Evolutionary conservation across 2,329 filamentous ascomycete genomes (phyloP).

Genomic region (Fusarium metavorans): DNA sequence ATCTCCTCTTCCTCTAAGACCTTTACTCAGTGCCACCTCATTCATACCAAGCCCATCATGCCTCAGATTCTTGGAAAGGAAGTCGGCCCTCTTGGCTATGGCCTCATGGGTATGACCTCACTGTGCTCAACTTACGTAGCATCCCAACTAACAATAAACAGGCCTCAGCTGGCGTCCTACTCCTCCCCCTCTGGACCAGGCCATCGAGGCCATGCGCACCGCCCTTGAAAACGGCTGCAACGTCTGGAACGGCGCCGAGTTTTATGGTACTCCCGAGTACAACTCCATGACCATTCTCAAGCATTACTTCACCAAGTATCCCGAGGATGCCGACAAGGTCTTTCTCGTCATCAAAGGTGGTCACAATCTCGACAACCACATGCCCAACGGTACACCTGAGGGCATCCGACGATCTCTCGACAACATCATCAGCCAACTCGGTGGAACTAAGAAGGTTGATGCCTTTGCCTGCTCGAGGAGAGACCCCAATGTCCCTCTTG

Average conservation of each 20-base stretch:
- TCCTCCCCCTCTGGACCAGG: slow-evolving; percentile 58
- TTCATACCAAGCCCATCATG: slow-evolving; percentile 23
- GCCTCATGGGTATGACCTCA: slow-evolving; percentile 62
- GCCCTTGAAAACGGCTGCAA: slow-evolving; percentile 59
- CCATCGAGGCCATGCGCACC: slow-evolving; percentile 67
- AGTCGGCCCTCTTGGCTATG: slow-evolving; percentile 64
- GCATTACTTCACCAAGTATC: slow-evolving; percentile 72
- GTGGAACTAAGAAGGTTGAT: slow-evolving; percentile 71
- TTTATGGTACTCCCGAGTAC: slow-evolving; percentile 71
- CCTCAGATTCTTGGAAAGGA: slow-evolving; percentile 54
- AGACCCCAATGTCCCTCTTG: slow-evolving; percentile 62
- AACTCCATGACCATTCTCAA: slow-evolving; percentile 71
- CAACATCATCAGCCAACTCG: slow-evolving; percentile 62
- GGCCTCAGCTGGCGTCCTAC: slow-evolving; percentile 59
- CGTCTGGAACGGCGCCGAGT: slow-evolving; percentile 73
- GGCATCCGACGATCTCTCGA: slow-evolving; percentile 69
- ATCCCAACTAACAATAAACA: slow-evolving; percentile 28
- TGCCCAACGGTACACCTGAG: slow-evolving; percentile 64
- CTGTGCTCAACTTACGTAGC: not conserved
- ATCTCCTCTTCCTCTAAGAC: not conserved
- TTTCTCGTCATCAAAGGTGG: slow-evolving; percentile 74
- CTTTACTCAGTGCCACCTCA: not conserved
- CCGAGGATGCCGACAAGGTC: slow-evolving; percentile 72
- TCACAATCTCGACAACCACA: slow-evolving; percentile 49
- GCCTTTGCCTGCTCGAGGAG: slow-evolving; percentile 70